Base-by-base conservation (phyloP, 2,329 filamentous ascomycete genomes). In the Fusarium coffeatum region DNA sequence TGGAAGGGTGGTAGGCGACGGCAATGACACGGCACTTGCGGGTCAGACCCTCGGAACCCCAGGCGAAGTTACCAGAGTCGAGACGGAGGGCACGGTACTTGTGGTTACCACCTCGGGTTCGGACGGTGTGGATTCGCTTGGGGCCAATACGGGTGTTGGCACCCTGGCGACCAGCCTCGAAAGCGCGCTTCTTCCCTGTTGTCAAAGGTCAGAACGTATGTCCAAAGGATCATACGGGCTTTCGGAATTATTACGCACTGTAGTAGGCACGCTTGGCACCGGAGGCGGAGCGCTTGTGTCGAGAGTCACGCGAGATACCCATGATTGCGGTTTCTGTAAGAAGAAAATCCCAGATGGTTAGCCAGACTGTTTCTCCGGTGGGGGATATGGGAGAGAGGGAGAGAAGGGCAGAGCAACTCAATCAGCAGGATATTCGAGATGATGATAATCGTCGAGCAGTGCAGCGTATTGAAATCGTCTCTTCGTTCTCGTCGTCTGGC, bases 231-330 rank as follows among this genome's bases (percentile, higher is more conserved):
- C 83, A 90, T 89, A 90, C 88, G 89, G 89, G 88, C 87, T 89
- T 89, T 89, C 87, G 87, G 86, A 76, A 69, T 68, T 77, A 66
- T 75, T 82, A 91, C 89, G 87, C 87, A 91, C 93, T 90, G 90
- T 95, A 96, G 87, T 91, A 92, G 87, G 92, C 89, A 84, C 92
- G 91, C 92, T 99, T 99, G 82, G 97, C 96, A 90, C 96, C 97
- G 85, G 97, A 93, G 85, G 95, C 94, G 86, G 94, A 94, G 88
- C 96, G 94, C 93, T 99, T 99, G 92, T 99, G 96, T 89, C 96
- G 94, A 85, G 94, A 97, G 88, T 98, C 95, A 89, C 96, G 93
- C 87, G 95, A 98, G 89, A 99, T 98, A 99, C 96, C 93, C 92
- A 95, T 95, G 88, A 91, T 93, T 92, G 90, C 90, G 86, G 87